Conservation (phyloP, 352 stramenopile genomes). For the Pythium vanterpoolii region DNA sequence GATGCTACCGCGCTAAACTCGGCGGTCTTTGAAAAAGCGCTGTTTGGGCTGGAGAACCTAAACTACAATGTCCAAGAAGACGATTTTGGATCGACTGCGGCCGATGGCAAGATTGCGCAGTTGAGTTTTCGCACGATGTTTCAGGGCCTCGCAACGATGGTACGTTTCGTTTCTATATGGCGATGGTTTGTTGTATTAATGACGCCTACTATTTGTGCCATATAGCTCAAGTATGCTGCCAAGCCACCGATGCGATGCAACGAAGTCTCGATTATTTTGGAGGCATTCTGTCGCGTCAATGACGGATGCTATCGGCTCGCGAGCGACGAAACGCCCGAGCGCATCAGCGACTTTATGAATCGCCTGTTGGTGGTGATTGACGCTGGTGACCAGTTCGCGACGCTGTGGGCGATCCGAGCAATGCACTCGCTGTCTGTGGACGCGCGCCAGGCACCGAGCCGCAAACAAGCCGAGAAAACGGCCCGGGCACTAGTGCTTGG, state of each 20-base stretch:
- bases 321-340: constrained; percentile 40
- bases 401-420: constrained; percentile 54
- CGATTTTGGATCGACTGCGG: constrained; percentile 49
- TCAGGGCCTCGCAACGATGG: constrained; percentile 53
- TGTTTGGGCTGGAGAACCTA: constrained; percentile 72
- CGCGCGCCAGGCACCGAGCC: constrained; percentile 33
- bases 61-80: constrained; percentile 64
- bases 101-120: constrained; percentile 48
- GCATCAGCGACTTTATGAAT: constrained; percentile 14
- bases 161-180: constrained; percentile 25
- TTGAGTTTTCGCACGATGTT: constrained; percentile 54
- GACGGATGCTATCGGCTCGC: constrained; percentile 67
- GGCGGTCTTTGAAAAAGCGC: constrained; percentile 43
- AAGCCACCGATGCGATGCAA: constrained; percentile 61
- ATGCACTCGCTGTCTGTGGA: constrained; percentile 64
- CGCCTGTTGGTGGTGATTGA: constrained; percentile 25
- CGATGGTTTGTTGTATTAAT: not conserved
- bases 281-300: constrained; percentile 68
- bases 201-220: not conserved
- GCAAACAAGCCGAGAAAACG: constrained; percentile 45
- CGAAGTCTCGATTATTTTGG: constrained; percentile 64
- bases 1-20: constrained; percentile 31
- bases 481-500: constrained; percentile 61
- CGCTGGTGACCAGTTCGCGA: constrained; percentile 49
- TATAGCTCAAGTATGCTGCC: constrained; percentile 59